Percentiles rank a stretch among this genome's conserved stretches.
phyloP scores from a whole-genome alignment of 345 rosid genomes.

The Bretschneidera sinensis region DNA sequence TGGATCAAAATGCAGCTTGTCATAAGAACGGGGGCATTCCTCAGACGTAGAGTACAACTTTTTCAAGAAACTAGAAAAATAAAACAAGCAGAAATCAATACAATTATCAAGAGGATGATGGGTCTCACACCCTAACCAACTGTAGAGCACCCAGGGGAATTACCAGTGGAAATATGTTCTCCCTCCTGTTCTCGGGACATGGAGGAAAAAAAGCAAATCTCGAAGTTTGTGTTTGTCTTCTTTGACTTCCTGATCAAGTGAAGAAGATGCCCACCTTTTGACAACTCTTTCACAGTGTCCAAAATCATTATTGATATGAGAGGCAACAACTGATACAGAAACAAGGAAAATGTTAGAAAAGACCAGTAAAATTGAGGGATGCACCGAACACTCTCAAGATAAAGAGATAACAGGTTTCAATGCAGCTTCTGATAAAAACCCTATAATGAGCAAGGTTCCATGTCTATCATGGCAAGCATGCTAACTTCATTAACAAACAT shows the following conservation, averaged over 20 bases:
- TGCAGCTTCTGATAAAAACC: background rate
- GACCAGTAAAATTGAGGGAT: background rate
- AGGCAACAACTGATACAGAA: constrained; percentile 39
- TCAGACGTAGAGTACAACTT: constrained; percentile 58
- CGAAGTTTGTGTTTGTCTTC: constrained; percentile 59
- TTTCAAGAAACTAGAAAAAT: constrained; percentile 70
- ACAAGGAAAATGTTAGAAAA: constrained; percentile 12
- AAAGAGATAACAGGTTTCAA: background rate
- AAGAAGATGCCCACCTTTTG: constrained; percentile 59
- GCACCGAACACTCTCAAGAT: background rate
- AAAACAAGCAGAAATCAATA: constrained; percentile 11
- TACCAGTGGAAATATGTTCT: constrained; percentile 93
- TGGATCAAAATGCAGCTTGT: constrained; percentile 85
- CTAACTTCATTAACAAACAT: background rate
- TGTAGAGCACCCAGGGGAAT: background rate
- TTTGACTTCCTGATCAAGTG: constrained; percentile 41
- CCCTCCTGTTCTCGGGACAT: constrained; percentile 96
- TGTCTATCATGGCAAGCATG: background rate
- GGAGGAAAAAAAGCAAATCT: constrained; percentile 87
- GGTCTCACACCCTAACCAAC: background rate
- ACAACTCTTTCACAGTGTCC: constrained; percentile 62
- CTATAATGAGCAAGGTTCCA: background rate
- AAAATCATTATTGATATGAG: constrained; percentile 37
- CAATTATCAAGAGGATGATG: background rate
- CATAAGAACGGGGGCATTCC: constrained; percentile 96